Evolutionary conservation across 2,329 filamentous ascomycete genomes (phyloP).

Genomic region (Coleophoma eucalyptorum): DNA sequence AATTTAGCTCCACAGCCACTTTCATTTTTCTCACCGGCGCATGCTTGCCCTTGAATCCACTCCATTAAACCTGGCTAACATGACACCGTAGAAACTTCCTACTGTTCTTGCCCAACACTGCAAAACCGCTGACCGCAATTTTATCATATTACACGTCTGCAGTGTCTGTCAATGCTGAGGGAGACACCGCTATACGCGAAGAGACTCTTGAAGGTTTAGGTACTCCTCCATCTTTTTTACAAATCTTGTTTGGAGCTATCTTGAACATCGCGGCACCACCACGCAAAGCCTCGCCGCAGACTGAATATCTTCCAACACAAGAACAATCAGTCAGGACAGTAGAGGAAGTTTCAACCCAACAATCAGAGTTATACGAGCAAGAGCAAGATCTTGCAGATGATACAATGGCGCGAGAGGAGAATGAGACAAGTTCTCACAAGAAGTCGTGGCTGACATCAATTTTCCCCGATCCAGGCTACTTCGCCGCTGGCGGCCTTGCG

Average conservation of each 20-base stretch:
- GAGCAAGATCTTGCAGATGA: slow-evolving; percentile 7
- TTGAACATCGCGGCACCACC: slow-evolving; percentile 55
- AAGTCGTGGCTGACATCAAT: slow-evolving; percentile 26
- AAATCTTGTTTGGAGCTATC: slow-evolving; percentile 73
- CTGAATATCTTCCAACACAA: neutral
- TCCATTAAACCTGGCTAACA: neutral
- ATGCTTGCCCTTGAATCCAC: too few species aligned
- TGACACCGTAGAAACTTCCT: slow-evolving; percentile 71
- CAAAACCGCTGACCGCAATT: slow-evolving; percentile 72
- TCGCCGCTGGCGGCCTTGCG: slow-evolving; percentile 89
- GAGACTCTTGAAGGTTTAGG: slow-evolving; percentile 91
- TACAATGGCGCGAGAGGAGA: slow-evolving; percentile 6
- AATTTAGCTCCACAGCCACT: too few species aligned
- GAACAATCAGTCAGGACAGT: neutral
- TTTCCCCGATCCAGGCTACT: slow-evolving; percentile 91
- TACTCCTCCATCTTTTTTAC: slow-evolving; percentile 71
- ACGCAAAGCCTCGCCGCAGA: slow-evolving; percentile 10
- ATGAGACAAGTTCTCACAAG: slow-evolving; percentile 6
- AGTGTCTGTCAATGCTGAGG: slow-evolving; percentile 86
- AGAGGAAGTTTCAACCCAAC: slow-evolving; percentile 1
- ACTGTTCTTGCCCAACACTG: slow-evolving; percentile 72
- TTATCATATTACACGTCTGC: slow-evolving; percentile 89
- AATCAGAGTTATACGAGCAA: slow-evolving; percentile 10
- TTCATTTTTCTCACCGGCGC: too few species aligned
- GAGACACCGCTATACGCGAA: slow-evolving; percentile 88